A percentile compares a stretch with the other conserved stretches of the same genome.
Evolutionary conservation across 768 basidiomycete species (phyloP).

Genomic region (Lactarius quietus): DNA sequence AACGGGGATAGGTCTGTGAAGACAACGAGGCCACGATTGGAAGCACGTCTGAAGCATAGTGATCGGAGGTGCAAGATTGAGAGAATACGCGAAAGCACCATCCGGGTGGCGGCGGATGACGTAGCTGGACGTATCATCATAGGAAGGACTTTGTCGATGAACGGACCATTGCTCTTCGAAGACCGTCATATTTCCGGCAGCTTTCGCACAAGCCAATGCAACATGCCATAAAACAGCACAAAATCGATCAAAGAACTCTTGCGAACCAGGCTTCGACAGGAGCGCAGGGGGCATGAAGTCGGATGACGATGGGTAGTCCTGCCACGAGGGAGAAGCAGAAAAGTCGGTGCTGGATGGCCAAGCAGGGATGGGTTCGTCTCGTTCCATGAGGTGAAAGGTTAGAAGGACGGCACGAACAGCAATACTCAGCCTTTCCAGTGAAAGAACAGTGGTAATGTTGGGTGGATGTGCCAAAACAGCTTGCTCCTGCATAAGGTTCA

Average conservation of each 20-base stretch:
- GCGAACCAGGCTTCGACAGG: conserved; percentile 60
- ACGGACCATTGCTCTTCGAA: conserved; percentile 83
- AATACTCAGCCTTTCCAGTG: conserved; percentile 71
- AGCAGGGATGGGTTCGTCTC: conserved; percentile 60
- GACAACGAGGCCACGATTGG: conserved; percentile 80
- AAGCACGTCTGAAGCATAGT: conserved; percentile 72
- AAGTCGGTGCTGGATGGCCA: conserved; percentile 84
- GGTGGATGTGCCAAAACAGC: conserved; percentile 42
- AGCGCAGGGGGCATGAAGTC: conserved; percentile 54
- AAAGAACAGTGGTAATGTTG: conserved; percentile 43
- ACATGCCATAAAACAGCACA: conserved; percentile 55
- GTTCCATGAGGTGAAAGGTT: conserved; percentile 68
- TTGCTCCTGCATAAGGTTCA: conserved; percentile 77
- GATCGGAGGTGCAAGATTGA: conserved; percentile 56
- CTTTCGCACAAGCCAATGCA: conserved; percentile 54
- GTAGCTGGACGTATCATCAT: conserved; percentile 68
- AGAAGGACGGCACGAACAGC: conserved; percentile 74
- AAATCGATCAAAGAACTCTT: conserved; percentile 67
- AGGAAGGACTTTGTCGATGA: conserved; percentile 52
- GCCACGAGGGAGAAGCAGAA: conserved; percentile 45
- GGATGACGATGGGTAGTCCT: conserved; percentile 70
- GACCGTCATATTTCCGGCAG: conserved; percentile 72
- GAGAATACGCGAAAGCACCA: conserved; percentile 64
- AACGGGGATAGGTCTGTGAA: conserved; percentile 52
- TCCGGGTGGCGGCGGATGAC: conserved; percentile 67